Conservation (phyloP, 768 basidiomycete species). For the Hydnum rufescens region DNA sequence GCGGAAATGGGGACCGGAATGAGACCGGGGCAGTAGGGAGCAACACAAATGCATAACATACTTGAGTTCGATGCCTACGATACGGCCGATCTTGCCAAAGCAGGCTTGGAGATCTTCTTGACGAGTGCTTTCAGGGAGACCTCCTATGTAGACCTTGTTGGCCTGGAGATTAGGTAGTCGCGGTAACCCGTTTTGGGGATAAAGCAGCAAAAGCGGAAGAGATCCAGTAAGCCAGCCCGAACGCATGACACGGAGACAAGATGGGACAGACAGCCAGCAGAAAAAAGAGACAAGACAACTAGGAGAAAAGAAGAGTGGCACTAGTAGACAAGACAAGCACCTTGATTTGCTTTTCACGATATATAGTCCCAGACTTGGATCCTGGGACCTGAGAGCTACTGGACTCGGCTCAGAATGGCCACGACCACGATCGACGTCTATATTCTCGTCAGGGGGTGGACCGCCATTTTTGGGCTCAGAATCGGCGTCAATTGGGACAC, state of each 20-base stretch:
- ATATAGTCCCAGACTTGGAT: not conserved
- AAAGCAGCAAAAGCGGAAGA: conserved; percentile 29
- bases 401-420: not conserved
- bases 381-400: not conserved
- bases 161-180: conserved; percentile 61
- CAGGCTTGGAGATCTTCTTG: conserved; percentile 71
- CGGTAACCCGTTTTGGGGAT: conserved; percentile 29
- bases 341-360: conserved; percentile 64
- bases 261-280: conserved; percentile 5
- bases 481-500: no score
- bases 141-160: conserved; percentile 86
- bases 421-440: not conserved
- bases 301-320: conserved; percentile 16
- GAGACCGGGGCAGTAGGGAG: not conserved
- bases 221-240: conserved; percentile 25
- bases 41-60: conserved; percentile 22
- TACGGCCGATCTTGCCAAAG: conserved; percentile 67
- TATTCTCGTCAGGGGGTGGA: not conserved
- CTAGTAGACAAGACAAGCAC: conserved; percentile 44
- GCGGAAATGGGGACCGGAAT: conserved; percentile 6
- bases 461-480: no score
- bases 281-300: conserved; percentile 8
- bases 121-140: conserved; percentile 70
- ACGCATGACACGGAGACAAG: conserved; percentile 13
- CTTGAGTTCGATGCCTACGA: conserved; percentile 67